Evolutionary conservation across 179 eudicot species (phyloP), one percentile per base, ranked within the genome.

Genomic region (Beta lomatogona): DNA sequence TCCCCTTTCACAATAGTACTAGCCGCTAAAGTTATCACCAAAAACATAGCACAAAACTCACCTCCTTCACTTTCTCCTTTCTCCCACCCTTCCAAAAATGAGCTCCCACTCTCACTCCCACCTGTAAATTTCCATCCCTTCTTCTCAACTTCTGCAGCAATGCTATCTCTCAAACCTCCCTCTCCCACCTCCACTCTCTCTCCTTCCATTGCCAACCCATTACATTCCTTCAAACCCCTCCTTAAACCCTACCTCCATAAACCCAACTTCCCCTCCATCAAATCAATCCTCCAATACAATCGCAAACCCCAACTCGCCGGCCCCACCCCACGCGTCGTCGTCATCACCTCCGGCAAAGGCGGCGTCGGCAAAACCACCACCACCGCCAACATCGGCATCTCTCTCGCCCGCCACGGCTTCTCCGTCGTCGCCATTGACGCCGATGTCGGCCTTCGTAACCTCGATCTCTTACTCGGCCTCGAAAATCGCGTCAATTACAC

Each of bases 321-420:
- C n/a, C 86, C 95, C 1, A 89, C 97, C 0, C 99, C 99, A 1
- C 84, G 99, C 5, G 93, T 94, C 14, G 93, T 96, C 71, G 99
- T 96, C 65, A 91, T 96, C 78, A 96, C 99, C 63, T 96, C 99
- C 84, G 99, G 99, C 11, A 94, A 96, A 76, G 99, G 99, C 60
- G 99, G 99, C 25, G 99, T 96, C n/a, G 99, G 99, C 1, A 96
- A 96, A 73, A 96, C 99, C 45, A 96, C 99, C 77, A 96, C 99
- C 77, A 94, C 99, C 72, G 99, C 99, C 53, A 96, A 96, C 79
- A 81, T 96, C 50, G 96, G 97, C 78, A 93, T 96, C 81, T 96
- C 99, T 53, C 88, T 96, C 50, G 99, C 99, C 25, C 94, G 97
- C 41, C 87, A 89, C 71, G 98, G 98, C 74, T 91, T 92, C 88